These are phyloP conservation scores for Emericellopsis atlantica DNA, from an alignment of 2,329 filamentous ascomycete species.

Conservation along the genomic window DNA sequence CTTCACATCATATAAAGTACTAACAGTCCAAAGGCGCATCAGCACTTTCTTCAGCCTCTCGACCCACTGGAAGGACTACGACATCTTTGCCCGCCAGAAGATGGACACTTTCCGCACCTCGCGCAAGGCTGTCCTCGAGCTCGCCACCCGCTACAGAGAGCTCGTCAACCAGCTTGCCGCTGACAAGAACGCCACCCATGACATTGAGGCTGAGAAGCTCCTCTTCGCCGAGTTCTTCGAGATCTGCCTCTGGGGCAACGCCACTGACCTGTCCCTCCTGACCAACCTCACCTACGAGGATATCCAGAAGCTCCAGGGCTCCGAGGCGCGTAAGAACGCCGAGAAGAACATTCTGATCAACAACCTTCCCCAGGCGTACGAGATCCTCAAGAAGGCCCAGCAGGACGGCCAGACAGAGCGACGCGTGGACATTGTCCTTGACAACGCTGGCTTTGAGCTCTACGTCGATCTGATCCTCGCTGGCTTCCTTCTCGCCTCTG, in stretches of 20 bases:
- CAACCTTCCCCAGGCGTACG: constrained; percentile 64
- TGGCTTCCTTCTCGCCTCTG: constrained; percentile 74
- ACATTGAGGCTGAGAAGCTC: constrained; percentile 58
- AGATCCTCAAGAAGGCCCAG: constrained; percentile 52
- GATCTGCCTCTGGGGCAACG: constrained; percentile 95
- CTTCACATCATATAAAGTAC: constrained; percentile 5
- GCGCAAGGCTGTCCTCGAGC: constrained; percentile 70
- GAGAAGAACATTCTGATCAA: constrained; percentile 91
- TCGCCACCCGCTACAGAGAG: constrained; percentile 67
- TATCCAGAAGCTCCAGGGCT: constrained; percentile 90
- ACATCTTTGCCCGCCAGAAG: constrained; percentile 84
- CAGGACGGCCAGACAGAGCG: constrained; percentile 52
- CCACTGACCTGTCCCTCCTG: constrained; percentile 83
- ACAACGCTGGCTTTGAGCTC: constrained; percentile 95
- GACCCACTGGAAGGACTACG: constrained; percentile 77
- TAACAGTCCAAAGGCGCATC: constrained; percentile 46
- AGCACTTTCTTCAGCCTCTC: constrained; percentile 66
- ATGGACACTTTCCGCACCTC: constrained; percentile 87
- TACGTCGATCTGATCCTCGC: constrained; percentile 90
- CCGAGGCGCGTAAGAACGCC: constrained; percentile 69
- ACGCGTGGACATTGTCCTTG: constrained; percentile 85
- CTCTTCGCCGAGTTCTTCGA: constrained; percentile 90
- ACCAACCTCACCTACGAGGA: constrained; percentile 89
- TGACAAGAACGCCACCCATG: constrained; percentile 36
- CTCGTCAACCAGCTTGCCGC: constrained; percentile 54